These are phyloP conservation scores for Lipomyces japonicus DNA, from an alignment of 805 yeast species.

Conservation along the genomic window DNA sequence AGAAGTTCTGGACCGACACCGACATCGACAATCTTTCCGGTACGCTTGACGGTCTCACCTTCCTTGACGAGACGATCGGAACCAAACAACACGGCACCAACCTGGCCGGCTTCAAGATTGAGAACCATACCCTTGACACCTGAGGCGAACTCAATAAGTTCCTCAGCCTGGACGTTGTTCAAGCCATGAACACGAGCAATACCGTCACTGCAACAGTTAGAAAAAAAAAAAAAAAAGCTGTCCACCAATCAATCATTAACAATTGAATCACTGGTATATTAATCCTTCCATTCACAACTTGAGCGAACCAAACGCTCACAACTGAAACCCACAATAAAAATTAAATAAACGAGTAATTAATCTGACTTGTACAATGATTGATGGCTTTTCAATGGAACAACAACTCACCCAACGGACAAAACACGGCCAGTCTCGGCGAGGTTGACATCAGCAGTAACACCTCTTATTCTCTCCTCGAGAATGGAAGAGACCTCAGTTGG, in stretches of 20 bases:
- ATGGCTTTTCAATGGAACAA: too few species aligned
- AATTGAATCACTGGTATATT: too few species aligned
- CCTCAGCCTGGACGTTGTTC: slow-evolving; percentile 99
- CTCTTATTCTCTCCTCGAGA: slow-evolving; percentile 98
- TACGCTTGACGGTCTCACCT: slow-evolving; percentile 99
- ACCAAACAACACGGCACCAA: slow-evolving; percentile 99
- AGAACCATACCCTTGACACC: slow-evolving; percentile 99
- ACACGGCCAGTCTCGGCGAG: slow-evolving; percentile 99
- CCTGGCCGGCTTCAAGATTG: slow-evolving; percentile 99
- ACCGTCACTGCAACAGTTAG: slow-evolving; percentile 74
- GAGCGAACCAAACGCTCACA: too few species aligned
- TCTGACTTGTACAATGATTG: too few species aligned
- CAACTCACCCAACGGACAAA: slow-evolving; percentile 86
- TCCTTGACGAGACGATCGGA: slow-evolving; percentile 97
- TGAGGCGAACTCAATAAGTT: slow-evolving; percentile 96
- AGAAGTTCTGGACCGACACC: slow-evolving; percentile 97
- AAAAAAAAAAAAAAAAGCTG: slow-evolving; percentile 7
- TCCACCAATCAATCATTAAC: background rate
- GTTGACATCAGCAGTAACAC: slow-evolving; percentile 95
- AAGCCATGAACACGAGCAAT: slow-evolving; percentile 99
- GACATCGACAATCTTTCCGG: slow-evolving; percentile 98
- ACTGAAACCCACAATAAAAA: too few species aligned
- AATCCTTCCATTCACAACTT: too few species aligned
- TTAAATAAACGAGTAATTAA: too few species aligned
- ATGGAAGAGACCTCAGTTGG: slow-evolving; percentile 99